Percentiles rank a stretch among this genome's conserved stretches.
phyloP scores from a whole-genome alignment of 129 eudicot genomes.

The Pulicaria dysenterica region DNA sequence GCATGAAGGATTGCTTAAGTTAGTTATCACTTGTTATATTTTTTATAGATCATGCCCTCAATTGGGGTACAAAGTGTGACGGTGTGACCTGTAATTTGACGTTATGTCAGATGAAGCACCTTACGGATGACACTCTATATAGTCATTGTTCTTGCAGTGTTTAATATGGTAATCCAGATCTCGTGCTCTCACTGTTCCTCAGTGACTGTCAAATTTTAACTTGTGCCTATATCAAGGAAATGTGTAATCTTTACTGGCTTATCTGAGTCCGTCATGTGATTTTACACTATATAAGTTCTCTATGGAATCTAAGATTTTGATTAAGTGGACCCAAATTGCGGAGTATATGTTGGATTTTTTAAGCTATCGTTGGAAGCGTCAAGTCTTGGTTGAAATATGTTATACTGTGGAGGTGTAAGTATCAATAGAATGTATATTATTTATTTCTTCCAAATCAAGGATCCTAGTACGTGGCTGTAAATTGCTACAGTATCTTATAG shows the following conservation, averaged over 20 bases:
- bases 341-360: not conserved
- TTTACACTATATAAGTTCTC: not conserved
- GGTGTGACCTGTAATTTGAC: too few relatives aligned
- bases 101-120: not conserved
- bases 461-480: slow-evolving; percentile 4
- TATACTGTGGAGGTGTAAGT: not conserved
- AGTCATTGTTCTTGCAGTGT: slow-evolving; percentile 2
- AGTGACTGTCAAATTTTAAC: not conserved
- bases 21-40: not conserved
- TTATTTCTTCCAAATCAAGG: not conserved
- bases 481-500: not conserved
- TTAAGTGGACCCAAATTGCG: slow-evolving; percentile 7
- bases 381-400: slow-evolving; percentile 5
- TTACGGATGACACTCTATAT: not conserved
- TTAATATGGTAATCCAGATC: not conserved
- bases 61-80: slow-evolving; percentile 1
- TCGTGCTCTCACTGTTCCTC: not conserved
- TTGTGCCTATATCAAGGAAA: not conserved
- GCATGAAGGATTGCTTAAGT: not conserved
- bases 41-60: not conserved
- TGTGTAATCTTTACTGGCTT: not conserved
- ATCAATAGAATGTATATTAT: not conserved
- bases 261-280: not conserved
- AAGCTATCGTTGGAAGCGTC: slow-evolving; percentile 4
- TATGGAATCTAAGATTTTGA: slow-evolving; percentile 10